Conservation (phyloP, 108 stramenopile species). For the Discostella stelligeroides region DNA sequence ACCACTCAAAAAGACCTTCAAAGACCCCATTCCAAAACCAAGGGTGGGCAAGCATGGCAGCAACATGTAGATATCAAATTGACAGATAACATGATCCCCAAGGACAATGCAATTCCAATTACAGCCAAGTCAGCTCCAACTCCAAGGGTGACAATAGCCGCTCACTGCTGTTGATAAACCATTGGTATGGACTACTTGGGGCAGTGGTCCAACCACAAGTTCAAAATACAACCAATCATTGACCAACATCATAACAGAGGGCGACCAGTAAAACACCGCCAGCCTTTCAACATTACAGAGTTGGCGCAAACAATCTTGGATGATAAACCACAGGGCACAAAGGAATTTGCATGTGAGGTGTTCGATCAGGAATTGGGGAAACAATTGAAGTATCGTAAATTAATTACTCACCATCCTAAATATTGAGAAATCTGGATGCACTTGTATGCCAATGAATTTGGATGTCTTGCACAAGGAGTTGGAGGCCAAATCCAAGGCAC, state of each 20-base stretch:
- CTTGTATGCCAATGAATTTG: too few species aligned
- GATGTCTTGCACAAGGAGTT: too few species aligned
- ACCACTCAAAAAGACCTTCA: too few species aligned
- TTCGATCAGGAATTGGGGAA: too few species aligned
- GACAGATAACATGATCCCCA: too few species aligned
- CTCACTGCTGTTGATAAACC: not conserved
- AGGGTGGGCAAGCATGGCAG: too few species aligned
- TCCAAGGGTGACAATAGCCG: not conserved
- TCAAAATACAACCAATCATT: not conserved
- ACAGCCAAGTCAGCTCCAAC: not conserved
- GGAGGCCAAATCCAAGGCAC: too few species aligned
- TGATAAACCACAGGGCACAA: not conserved
- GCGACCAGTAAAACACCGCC: not conserved
- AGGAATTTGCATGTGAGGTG: not conserved
- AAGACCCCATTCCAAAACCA: too few species aligned
- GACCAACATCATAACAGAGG: not conserved
- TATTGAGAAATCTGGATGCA: not conserved
- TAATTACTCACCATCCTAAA: not conserved
- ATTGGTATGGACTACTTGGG: not conserved
- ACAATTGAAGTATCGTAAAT: not conserved
- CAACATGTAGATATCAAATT: not conserved
- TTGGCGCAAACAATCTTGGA: not conserved
- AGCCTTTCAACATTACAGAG: too few species aligned
- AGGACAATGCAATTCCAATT: too few species aligned
- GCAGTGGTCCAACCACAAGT: not conserved